Base-by-base conservation (phyloP, 108 stramenopile species). In the Stephanodiscus minutulus region DNA sequence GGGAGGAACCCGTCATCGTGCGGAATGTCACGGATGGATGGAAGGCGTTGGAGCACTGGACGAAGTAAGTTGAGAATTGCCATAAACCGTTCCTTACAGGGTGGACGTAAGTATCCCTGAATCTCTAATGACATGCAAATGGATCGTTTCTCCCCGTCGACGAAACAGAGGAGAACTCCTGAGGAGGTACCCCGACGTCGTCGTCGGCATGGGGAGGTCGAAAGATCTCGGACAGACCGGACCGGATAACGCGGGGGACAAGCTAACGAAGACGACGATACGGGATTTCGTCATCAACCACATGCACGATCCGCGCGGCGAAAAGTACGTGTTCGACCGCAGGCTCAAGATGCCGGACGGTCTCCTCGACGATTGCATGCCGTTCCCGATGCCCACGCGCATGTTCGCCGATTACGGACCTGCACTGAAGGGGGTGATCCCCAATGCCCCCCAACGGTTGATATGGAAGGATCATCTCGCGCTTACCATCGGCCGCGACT, bases 401-500 rank as follows among this genome's bases (percentile, higher is more conserved):
- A 66, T 71, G 64, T 72, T 56, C 37, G 69, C 44, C 5, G 77
- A 79, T 31, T 33, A 72, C 54, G 31, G 25, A 2, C 43, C 57
- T 12, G 66, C 33, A 10, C 18, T 64, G 0, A 25, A 44, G 18
- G 54, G 62, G 33, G 39, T 41, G 65, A 39, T 39, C 39, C 39
- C 39, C 39, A 48, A 35, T 7, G 15, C 61, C n/a, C 70, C 77
- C 0, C 49, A 52, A 21, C 46, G 68, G 10, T 21, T 27, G 6
- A 79, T 79, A 60, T 79, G 77, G 77, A 79, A 70, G 27, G 77
- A 79, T 61, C 77, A 79, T 29, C 62, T 79, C 48, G 77, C 77
- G 6, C 22, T 79, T 7, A 79, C 77, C 9, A 79, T 79, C 47
- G 77, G 77, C 18, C 70, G 65, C 49, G 77, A 79, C 56, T 47